Percentiles rank a stretch among this genome's conserved stretches.
phyloP scores from a whole-genome alignment of 2,329 filamentous ascomycete genomes.

The Escovopsis weberi region DNA sequence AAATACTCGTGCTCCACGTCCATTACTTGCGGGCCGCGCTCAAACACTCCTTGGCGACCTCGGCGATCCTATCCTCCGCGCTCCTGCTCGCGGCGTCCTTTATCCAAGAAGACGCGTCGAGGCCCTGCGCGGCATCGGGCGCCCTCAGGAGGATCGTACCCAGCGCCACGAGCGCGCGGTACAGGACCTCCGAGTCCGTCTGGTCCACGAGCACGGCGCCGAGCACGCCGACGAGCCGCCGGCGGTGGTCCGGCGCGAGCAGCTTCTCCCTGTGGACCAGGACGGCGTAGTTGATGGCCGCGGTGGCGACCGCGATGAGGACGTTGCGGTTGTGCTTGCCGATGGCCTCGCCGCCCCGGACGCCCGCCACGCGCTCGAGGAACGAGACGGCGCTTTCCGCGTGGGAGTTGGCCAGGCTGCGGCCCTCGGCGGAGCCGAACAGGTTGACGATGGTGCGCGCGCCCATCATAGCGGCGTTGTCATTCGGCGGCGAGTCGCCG shows the following conservation, averaged over 20 bases:
- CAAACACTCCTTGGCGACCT: conserved; percentile 32
- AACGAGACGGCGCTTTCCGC: conserved; percentile 45
- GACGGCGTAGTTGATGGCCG: conserved; percentile 75
- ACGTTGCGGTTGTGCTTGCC: conserved; percentile 59
- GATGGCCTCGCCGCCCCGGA: conserved; percentile 31
- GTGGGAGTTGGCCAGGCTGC: conserved; percentile 45
- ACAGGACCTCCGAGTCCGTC: conserved; percentile 69
- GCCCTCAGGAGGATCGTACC: conserved; percentile 57
- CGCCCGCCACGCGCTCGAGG: conserved; percentile 46
- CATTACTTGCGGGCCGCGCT: conserved; percentile 12
- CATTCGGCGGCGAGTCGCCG: conserved; percentile 43
- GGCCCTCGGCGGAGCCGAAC: conserved; percentile 61
- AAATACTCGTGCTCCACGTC: background rate
- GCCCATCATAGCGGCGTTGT: conserved; percentile 81
- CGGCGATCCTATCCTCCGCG: conserved; percentile 32
- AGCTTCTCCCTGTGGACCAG: conserved; percentile 39
- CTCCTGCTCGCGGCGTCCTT: conserved; percentile 27
- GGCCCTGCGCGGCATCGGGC: conserved; percentile 25
- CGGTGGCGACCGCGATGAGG: conserved; percentile 65
- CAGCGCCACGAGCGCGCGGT: conserved; percentile 65
- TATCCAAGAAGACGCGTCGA: conserved; percentile 28
- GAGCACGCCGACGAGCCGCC: conserved; percentile 43
- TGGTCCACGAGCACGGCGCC: conserved; percentile 49
- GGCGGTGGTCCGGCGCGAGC: conserved; percentile 18
- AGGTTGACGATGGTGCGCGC: conserved; percentile 71